These are phyloP conservation scores for Mycena polygramma DNA, from an alignment of 768 basidiomycete species.

Conservation along the genomic window DNA sequence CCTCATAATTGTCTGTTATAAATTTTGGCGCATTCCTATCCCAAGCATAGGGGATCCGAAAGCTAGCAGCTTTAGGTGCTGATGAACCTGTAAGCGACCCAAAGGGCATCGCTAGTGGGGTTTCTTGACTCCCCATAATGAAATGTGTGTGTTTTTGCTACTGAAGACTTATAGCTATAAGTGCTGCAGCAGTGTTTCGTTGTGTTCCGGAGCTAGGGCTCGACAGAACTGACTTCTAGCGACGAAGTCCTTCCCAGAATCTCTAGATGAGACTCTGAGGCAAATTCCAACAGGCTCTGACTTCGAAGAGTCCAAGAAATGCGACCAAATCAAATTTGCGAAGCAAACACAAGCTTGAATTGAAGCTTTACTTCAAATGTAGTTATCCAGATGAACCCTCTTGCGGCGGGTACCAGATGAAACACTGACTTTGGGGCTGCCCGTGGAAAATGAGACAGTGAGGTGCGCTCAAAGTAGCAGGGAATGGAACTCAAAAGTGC, in stretches of 20 bases:
- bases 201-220: too few species aligned
- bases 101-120: background rate
- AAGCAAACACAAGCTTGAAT: background rate
- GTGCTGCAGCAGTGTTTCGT: too few species aligned
- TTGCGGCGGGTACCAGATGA: too few species aligned
- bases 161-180: too few species aligned
- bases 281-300: too few species aligned
- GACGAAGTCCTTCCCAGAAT: too few species aligned
- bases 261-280: too few species aligned
- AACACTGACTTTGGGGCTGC: too few species aligned
- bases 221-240: too few species aligned
- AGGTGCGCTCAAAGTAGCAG: too few species aligned
- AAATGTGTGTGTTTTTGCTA: background rate
- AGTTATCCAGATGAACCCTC: constrained; percentile 8
- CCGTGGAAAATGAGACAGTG: too few species aligned
- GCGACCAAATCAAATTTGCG: background rate
- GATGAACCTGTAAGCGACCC: background rate
- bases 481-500: constrained; percentile 1
- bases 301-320: background rate
- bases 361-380: background rate
- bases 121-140: background rate
- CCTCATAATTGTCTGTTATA: constrained; percentile 9
- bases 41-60: constrained; percentile 8
- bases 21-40: constrained; percentile 18
- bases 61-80: constrained; percentile 11